These are phyloP conservation scores for Oxytropis ochrocephala DNA, from an alignment of 306 rosid genomes.

Conservation along the genomic window DNA sequence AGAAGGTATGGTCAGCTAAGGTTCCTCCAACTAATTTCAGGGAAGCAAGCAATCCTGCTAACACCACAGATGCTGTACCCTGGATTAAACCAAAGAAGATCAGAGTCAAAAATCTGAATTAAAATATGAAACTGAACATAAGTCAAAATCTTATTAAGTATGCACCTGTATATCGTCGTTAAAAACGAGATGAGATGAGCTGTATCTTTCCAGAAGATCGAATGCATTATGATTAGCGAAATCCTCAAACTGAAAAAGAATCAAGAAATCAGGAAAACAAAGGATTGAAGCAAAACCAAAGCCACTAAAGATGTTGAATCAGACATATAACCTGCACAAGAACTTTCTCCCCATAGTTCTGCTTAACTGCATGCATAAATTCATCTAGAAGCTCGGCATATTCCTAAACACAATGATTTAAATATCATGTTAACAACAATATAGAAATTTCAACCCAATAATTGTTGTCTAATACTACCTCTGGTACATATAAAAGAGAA, in stretches of 20 bases:
- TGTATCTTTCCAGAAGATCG: constrained; percentile 69
- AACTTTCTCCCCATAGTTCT: constrained; percentile 91
- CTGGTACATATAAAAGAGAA: too few relatives aligned
- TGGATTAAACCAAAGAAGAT: constrained; percentile 34
- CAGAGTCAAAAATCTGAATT: constrained; percentile 17
- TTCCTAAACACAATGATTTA: constrained; percentile 47
- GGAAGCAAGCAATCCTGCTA: constrained; percentile 85
- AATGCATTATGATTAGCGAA: constrained; percentile 96
- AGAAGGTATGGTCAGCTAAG: constrained; percentile 87
- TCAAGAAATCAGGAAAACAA: not conserved
- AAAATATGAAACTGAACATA: not conserved
- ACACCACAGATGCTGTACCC: constrained; percentile 98
- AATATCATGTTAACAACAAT: constrained; percentile 1
- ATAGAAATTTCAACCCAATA: not conserved
- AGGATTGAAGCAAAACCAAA: constrained; percentile 3
- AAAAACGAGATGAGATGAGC: constrained; percentile 85
- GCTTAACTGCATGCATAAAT: constrained; percentile 89
- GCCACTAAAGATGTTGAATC: constrained; percentile 19
- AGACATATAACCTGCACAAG: constrained; percentile 63
- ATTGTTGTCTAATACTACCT: not conserved
- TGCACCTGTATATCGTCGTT: constrained; percentile 91
- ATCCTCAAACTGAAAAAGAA: constrained; percentile 73
- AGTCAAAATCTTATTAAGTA: not conserved
- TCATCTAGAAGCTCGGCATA: constrained; percentile 90
- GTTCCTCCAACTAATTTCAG: constrained; percentile 75